phyloP scores from a whole-genome alignment of 495 filamentous ascomycete species.

The Amniculicola lignicola region DNA sequence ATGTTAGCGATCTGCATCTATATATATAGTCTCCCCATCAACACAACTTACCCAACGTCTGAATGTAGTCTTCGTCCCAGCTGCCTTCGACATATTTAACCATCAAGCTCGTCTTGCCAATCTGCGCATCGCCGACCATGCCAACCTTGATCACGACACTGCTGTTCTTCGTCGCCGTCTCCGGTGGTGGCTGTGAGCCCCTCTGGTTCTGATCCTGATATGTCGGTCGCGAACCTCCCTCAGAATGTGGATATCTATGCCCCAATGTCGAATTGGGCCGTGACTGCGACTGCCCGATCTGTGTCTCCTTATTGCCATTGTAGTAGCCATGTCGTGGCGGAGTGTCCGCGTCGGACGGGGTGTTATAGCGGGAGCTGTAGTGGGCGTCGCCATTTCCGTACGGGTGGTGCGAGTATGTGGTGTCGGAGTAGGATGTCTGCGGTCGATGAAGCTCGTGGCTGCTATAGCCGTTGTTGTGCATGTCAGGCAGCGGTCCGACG shows the following conservation, averaged over 20 bases:
- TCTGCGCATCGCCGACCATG: slow-evolving; percentile 99
- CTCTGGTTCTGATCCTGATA: slow-evolving; percentile 39
- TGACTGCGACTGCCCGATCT: slow-evolving; percentile 26
- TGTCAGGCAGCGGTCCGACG: slow-evolving; percentile 32
- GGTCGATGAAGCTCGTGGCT: slow-evolving; percentile 34
- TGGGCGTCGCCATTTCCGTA: slow-evolving; percentile 23
- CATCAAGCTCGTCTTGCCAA: slow-evolving; percentile 98
- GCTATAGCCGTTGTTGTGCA: slow-evolving; percentile 27
- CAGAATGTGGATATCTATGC: slow-evolving; percentile 12
- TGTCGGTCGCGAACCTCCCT: slow-evolving; percentile 18
- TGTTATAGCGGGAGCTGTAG: slow-evolving; percentile 34
- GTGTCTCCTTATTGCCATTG: slow-evolving; percentile 32
- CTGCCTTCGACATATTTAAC: slow-evolving; percentile 99
- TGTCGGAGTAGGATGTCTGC: slow-evolving; percentile 46
- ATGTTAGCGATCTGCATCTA: slow-evolving; percentile 5
- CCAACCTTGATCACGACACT: slow-evolving; percentile 98
- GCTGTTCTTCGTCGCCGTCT: slow-evolving; percentile 59
- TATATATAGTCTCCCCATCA: neutral
- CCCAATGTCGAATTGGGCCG: slow-evolving; percentile 27
- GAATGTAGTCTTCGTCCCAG: slow-evolving; percentile 99
- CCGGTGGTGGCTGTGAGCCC: slow-evolving; percentile 38
- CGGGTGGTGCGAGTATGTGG: slow-evolving; percentile 39
- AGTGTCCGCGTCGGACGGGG: slow-evolving; percentile 33
- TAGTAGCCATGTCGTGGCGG: slow-evolving; percentile 28
- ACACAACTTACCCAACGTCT: slow-evolving; percentile 72